These are phyloP conservation scores for Platanthera zijinensis DNA, from an alignment of 106 monocot species.

Conservation along the genomic window DNA sequence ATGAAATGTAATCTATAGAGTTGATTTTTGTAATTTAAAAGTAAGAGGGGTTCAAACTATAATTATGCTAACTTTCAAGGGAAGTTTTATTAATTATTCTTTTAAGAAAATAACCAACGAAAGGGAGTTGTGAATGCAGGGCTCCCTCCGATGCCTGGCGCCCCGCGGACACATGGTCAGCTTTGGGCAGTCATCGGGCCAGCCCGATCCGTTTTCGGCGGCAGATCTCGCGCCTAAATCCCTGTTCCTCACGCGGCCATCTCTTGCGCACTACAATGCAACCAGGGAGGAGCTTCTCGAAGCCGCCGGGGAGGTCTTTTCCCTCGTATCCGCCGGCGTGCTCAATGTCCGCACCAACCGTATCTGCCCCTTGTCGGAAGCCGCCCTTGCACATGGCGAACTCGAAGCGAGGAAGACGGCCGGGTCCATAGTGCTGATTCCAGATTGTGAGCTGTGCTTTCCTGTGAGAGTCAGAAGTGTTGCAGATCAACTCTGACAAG, in stretches of 20 bases:
- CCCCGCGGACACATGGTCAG: constrained; percentile 51
- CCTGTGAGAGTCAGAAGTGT: too few relatives aligned
- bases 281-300: constrained; percentile 71
- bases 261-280: constrained; percentile 47
- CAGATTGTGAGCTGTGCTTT: constrained; percentile 9
- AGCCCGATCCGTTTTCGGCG: constrained; percentile 43
- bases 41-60: too few relatives aligned
- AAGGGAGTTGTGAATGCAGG: constrained; percentile 22
- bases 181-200: constrained; percentile 72
- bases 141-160: constrained; percentile 45
- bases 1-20: too few relatives aligned
- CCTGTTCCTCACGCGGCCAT: constrained; percentile 54
- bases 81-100: too few relatives aligned
- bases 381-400: constrained; percentile 58
- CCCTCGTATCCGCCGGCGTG: constrained; percentile 37
- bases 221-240: constrained; percentile 59
- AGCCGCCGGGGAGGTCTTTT: constrained; percentile 59
- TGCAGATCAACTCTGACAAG: too few relatives aligned
- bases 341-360: constrained; percentile 61
- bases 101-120: too few relatives aligned
- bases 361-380: constrained; percentile 58
- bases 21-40: too few relatives aligned
- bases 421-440: constrained; percentile 54
- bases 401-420: constrained; percentile 65
- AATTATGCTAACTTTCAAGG: too few relatives aligned